Percentiles rank a stretch among this genome's conserved stretches.
These are phyloP conservation scores for Trichoderma harzianum DNA, from an alignment of 2,329 filamentous ascomycete genomes.

Conservation along the genomic window DNA sequence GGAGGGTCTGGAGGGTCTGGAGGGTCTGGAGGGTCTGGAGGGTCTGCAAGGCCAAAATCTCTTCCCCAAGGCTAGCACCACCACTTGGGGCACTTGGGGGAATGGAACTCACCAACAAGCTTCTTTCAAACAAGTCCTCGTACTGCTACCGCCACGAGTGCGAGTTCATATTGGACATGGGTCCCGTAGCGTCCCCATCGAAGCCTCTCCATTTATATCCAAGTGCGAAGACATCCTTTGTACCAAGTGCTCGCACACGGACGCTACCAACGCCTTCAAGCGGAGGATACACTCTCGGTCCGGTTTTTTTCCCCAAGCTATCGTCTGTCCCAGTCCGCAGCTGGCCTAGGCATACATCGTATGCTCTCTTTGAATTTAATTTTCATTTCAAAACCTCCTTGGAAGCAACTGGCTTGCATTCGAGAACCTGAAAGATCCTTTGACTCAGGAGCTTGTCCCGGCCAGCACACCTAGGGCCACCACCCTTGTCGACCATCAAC, in stretches of 20 bases:
- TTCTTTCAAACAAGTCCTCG: neutral
- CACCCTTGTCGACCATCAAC: neutral
- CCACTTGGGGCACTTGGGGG: neutral
- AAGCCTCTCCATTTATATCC: constrained; percentile 6
- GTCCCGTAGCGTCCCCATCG: constrained; percentile 9
- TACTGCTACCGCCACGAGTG: neutral
- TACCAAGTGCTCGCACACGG: neutral
- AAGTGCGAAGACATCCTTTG: neutral
- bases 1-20: neutral
- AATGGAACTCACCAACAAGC: neutral
- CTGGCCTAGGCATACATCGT: neutral
- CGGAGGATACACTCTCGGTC: constrained; percentile 14
- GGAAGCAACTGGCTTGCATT: neutral
- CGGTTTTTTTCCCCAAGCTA: constrained; percentile 17
- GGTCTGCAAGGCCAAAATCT: constrained; percentile 1
- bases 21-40: neutral
- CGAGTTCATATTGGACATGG: constrained; percentile 7
- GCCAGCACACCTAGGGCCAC: neutral
- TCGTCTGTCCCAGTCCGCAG: constrained; percentile 8
- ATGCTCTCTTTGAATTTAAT: neutral
- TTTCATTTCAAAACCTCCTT: constrained; percentile 4
- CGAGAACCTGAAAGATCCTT: neutral
- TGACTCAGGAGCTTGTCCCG: neutral
- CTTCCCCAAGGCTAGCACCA: neutral
- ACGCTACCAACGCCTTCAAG: constrained; percentile 4